Evolutionary conservation across 1,284 basidiomycete species (phyloP).

Genomic region (Chondrostereum purpureum): DNA sequence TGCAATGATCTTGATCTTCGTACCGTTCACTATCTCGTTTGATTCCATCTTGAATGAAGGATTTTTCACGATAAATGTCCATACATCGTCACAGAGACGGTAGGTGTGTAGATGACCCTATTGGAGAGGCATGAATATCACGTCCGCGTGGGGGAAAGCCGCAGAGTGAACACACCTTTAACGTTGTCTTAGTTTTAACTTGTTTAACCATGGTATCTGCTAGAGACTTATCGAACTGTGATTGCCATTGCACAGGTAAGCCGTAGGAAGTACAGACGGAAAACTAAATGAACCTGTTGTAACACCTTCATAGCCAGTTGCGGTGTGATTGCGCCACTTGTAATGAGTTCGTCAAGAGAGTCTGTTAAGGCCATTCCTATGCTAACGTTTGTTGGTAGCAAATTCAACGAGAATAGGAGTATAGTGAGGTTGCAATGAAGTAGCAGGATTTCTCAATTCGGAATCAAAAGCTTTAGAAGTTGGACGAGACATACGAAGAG

Average conservation of each 20-base stretch:
- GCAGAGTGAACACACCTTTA: constrained; percentile 57
- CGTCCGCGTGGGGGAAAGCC: constrained; percentile 6
- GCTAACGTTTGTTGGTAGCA: constrained; percentile 36
- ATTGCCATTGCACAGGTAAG: constrained; percentile 8
- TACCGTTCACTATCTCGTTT: constrained; percentile 71
- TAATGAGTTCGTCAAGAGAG: constrained; percentile 97
- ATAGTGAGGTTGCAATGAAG: not conserved
- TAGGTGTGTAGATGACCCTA: constrained; percentile 90
- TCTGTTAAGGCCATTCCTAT: constrained; percentile 98
- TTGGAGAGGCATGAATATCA: not conserved
- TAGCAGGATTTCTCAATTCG: too few relatives aligned
- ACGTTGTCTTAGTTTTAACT: constrained; percentile 86
- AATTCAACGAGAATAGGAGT: not conserved
- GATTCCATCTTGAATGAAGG: constrained; percentile 93
- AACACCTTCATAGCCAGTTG: constrained; percentile 97
- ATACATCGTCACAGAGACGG: constrained; percentile 93
- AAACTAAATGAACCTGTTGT: constrained; percentile 73
- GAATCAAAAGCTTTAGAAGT: too few relatives aligned
- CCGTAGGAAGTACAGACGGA: not conserved
- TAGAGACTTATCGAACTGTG: constrained; percentile 90
- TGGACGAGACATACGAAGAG: constrained; percentile 63
- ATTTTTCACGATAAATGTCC: constrained; percentile 94
- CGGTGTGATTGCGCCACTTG: constrained; percentile 93
- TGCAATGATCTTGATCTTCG: constrained; percentile 90
- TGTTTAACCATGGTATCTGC: constrained; percentile 86